Evolutionary conservation across 2,329 filamentous ascomycete species (phyloP), one percentile per base, ranked within the genome.

Genomic region (Scedosporium apiospermum): DNA sequence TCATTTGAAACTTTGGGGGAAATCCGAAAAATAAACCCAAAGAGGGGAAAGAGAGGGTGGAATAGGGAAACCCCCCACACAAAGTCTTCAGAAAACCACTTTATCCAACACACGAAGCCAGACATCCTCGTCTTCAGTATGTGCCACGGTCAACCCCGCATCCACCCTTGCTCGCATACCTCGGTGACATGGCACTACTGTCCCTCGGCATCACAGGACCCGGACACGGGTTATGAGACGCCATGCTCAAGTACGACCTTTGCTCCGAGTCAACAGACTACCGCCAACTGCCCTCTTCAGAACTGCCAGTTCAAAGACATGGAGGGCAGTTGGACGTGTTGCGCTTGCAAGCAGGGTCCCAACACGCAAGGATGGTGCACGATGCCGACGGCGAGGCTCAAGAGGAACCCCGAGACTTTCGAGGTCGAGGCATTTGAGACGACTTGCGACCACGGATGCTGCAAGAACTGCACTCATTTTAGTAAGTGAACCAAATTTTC

Each of bases 161-260:
- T 74, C 65, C 81, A 84, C 66, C 73, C 78, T 14, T 84, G 81
- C 68, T 75, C 76, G 26, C 81, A 84, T 69, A 80, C 78, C n/a
- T 83, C 81, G 57, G 75, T 83, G 65, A 78, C 77, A 65, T 84
- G 80, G 80, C 75, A 81, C 67, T 82, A 83, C 70, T 84, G 81
- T 67, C 78, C 80, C 0, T 71, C 71, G 16, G 72, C 70, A 4
- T 30, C 74, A 64, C 78, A 83, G 63, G 80, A 84, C 68, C 69
- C 80, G 38, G 69, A 74, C 42, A 82, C 80, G 0, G 79, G 80
- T 18, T 77, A 79, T 64, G 77, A 80, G 68, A 77, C 76, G 42
- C 77, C 80, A 41, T 84, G 82, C 69, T 69, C 70, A 62, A 80
- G 81, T 62, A 75, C 76, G 41, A 78, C 76, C 6, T 82, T 82